Evolutionary conservation across 1,284 basidiomycete genomes (phyloP), one percentile per base, ranked within the genome.

Genomic region (Moniliella sp.): DNA sequence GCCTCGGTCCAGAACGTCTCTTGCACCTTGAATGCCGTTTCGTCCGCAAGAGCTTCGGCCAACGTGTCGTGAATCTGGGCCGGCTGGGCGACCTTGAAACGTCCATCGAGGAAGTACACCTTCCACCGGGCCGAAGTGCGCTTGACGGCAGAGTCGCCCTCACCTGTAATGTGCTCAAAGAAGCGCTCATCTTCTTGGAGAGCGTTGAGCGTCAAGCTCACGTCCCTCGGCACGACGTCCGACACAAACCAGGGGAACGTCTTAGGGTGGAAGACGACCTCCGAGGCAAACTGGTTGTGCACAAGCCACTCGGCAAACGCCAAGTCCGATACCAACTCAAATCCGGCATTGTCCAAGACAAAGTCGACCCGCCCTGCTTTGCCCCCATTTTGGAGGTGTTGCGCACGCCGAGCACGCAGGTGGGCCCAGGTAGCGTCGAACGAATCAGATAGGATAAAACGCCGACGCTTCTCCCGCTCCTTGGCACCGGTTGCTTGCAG

Each of bases 401-500:
- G n/a, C n/a, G n/a, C n/a, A n/a, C n/a, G n/a, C 16, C 69, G 71
- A 44, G 71, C 71, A 29, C 48, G 42, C 37, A 84, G 75, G 31
- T 76, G 68, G 31, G 82, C 74, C 80, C 83, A 91, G 10, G 93
- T 67, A 28, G 72, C 64, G 35, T 68, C 63, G 40, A 91, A 67
- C 59, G 86, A 69, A 60, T 86, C 84, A 29, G 80, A 80, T 13
- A 86, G 68, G 40, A 86, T 82, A 45, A 94, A 93, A 67, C 88
- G 84, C 64, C 93, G 84, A 0, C 86, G 91, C 1, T 82, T 79
- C 4, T 86, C 84, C 28, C 94, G 73, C 46, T 84, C 76, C 35
- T 88, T 86, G 17, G 84, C 84, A 15, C 86, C 88, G 13, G 86
- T 93, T 11, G 82, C 84, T 62, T 97, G 86, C n/a, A 94, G 70